Base-by-base conservation (phyloP, 2,329 filamentous ascomycete genomes). In the Cladosporium sp. region DNA sequence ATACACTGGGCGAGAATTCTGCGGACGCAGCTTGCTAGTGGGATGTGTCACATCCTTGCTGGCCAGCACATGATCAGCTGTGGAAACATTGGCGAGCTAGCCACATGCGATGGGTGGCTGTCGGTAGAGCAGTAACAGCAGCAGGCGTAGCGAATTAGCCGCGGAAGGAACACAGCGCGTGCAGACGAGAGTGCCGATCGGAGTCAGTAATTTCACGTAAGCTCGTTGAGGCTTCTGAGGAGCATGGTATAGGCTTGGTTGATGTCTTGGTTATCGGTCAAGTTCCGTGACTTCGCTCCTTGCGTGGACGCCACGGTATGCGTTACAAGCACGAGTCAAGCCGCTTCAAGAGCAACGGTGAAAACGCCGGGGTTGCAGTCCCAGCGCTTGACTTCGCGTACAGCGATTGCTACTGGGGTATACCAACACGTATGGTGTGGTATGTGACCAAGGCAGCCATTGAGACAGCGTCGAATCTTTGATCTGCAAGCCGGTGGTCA, bases 1-100 rank as follows among this genome's bases (percentile, higher is more conserved):
- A 56, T 31, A 44, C 28, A 56, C 61, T 63, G 61, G 61, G 61
- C 61, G 61, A 63, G 50, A 52, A 63, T 63, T 63, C 33, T 44
- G 40, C 61, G 61, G 61, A 56, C 23, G 61, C 33, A 55, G 18
- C 11, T 18, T 40, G 33, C 26, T 18, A 26, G 50, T 46, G n/a
- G 35, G 23, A 46, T 46, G 61, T 46, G 37, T 31, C 61, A 56
- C 26, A 44, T n/a, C 49, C 56, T 26, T 33, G 46, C 46, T 50
- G 46, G 44, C 16, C 50, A 40, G 50, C 50, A 55, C 61, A 56
- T 55, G 49, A 63, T 31, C 49, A 56, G 50, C 50, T 40, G 50
- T 46, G 18, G 23, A n/a, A 46, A 23, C 23, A 55, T 63, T 63
- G 61, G 50, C 61, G 46, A 63, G 61, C 61, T 63, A 63, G 37